phyloP scores from a whole-genome alignment of 1,139 yeast genomes.

The Magnusiomyces magnusii region DNA sequence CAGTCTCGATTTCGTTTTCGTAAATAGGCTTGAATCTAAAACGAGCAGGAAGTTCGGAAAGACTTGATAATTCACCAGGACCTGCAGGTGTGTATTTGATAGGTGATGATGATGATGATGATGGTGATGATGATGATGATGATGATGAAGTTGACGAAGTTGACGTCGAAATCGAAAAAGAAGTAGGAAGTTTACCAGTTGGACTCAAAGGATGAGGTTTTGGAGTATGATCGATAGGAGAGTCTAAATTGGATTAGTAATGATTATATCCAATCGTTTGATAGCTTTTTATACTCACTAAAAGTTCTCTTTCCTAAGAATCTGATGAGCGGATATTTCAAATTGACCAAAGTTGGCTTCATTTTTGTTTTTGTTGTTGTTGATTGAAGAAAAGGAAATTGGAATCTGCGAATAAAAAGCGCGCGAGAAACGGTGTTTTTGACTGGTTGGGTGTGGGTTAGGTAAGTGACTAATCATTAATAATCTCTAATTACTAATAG shows the following conservation, averaged over 20 bases:
- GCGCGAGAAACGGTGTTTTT: too few species aligned
- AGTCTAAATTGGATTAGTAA: slow-evolving; percentile 4
- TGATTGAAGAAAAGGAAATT: too few species aligned
- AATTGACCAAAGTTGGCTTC: slow-evolving; percentile 27
- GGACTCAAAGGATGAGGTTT: slow-evolving; percentile 43
- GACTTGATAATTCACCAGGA: slow-evolving; percentile 45
- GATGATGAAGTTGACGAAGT: slow-evolving; percentile 33
- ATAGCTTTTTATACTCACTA: neutral
- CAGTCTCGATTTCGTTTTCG: slow-evolving; percentile 62
- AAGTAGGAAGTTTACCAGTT: slow-evolving; percentile 40
- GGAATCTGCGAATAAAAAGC: too few species aligned
- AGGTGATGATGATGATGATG: slow-evolving; percentile 41
- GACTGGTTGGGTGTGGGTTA: too few species aligned
- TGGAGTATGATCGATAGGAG: slow-evolving; percentile 35
- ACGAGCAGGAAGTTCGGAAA: slow-evolving; percentile 60
- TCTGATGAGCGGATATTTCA: slow-evolving; percentile 35
- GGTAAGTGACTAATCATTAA: too few species aligned
- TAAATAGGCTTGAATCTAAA: slow-evolving; percentile 58
- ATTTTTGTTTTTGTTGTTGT: too few species aligned
- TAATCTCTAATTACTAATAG: too few species aligned
- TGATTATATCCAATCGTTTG: neutral
- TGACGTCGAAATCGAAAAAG: slow-evolving; percentile 35
- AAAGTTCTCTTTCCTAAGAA: slow-evolving; percentile 35
- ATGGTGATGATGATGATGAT: slow-evolving; percentile 37
- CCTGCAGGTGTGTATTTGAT: slow-evolving; percentile 30